Evolutionary conservation across 225 moss, liverwort and hornwort genomes (phyloP), one percentile per base, ranked within the genome.

Genomic region (Neckera pumila): DNA sequence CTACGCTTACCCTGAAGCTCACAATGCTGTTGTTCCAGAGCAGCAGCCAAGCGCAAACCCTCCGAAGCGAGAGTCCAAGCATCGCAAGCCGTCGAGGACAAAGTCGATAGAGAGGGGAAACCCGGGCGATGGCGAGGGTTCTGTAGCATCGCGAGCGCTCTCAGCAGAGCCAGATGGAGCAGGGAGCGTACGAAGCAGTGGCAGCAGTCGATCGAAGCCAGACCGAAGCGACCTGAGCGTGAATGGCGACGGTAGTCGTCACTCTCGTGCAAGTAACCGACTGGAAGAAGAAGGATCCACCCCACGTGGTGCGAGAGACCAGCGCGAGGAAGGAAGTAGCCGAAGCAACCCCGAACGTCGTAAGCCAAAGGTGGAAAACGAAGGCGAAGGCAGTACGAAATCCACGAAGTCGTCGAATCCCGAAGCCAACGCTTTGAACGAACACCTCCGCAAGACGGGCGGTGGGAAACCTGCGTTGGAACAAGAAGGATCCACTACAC

Each of bases 171-270:
- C 42, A 30, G 73, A 82, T 36, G 87, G 27, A 62, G 43, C 9
- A 9, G 87, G 82, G 61, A 88, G 92, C 59, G 40, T 40, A 81
- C 88, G 88, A 57, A 89, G 85, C 89, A 84, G 60, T 23, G 79
- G 84, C 33, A 86, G 89, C 84, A 84, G 21, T 33, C 89, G 74
- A 66, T 78, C 83, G 33, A 83, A 70, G 61, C 30, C 82, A 42
- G 54, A 61, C 54, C 80, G 74, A n/a, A 85, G n/a, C 49, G 62
- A 85, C 36, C 47, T 36, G 53, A 76, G 17, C 64, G 22, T 38
- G 62, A 63, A 62, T 53, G 76, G 51, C 53, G 64, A 76, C 28
- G 38, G 72, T 40, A 81, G 61, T 51, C 71, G 58, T 15, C 81
- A 40, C 59, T 60, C 61, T 60, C 81, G 80, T 45, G 59, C n/a